Conservation (phyloP, 345 rosid genomes). For the Nasturtium officinale region DNA sequence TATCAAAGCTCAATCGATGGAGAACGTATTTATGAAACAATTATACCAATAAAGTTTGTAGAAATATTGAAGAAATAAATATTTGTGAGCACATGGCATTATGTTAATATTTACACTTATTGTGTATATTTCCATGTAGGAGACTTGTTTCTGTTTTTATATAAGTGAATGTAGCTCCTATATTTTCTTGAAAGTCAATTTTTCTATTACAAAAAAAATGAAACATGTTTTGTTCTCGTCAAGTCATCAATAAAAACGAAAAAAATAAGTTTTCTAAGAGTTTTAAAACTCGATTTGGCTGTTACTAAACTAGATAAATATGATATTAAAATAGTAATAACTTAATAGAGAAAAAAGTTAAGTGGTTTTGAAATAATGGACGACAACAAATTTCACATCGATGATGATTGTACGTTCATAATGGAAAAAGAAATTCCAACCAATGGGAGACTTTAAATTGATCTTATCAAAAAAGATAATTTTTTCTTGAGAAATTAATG, state of each 20-base stretch:
- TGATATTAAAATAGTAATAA: neutral
- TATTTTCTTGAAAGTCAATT: neutral
- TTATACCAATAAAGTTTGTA: neutral
- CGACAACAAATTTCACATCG: slow-evolving; percentile 4
- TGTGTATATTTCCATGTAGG: neutral
- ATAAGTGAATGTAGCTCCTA: neutral
- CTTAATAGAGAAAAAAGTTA: neutral
- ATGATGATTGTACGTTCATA: slow-evolving; percentile 20
- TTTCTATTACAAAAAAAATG: neutral
- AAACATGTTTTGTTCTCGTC: neutral
- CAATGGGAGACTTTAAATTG: slow-evolving; percentile 39
- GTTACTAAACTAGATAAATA: neutral
- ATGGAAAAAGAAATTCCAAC: slow-evolving; percentile 32
- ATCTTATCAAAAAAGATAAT: slow-evolving; percentile 36
- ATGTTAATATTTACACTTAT: neutral
- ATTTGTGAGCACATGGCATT: neutral
- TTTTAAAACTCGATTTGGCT: neutral
- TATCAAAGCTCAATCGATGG: neutral
- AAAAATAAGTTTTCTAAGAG: neutral
- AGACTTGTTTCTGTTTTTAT: neutral
- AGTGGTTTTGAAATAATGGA: slow-evolving; percentile 1
- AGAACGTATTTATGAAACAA: neutral
- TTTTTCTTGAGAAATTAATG: slow-evolving; percentile 22
- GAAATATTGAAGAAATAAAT: neutral
- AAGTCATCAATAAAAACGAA: neutral